A percentile compares a stretch with the other conserved stretches of the same genome.
These are phyloP conservation scores for Tuber magnatum DNA, from an alignment of 495 filamentous ascomycete genomes.

Conservation along the genomic window DNA sequence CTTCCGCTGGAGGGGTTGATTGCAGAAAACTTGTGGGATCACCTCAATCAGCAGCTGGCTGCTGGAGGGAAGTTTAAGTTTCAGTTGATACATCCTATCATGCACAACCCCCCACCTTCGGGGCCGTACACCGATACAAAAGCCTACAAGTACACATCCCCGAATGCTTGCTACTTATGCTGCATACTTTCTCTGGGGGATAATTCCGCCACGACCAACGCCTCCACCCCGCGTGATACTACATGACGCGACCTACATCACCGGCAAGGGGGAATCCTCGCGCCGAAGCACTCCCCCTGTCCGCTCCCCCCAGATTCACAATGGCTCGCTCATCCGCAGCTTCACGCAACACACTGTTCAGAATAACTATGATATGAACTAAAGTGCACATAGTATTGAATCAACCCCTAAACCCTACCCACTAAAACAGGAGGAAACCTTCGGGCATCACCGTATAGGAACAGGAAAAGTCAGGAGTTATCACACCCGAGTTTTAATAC, in stretches of 20 bases:
- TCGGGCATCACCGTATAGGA: background rate
- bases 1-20: no score
- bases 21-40: background rate
- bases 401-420: background rate
- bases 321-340: no score
- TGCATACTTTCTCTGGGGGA: background rate
- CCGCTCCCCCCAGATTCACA: background rate
- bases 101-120: background rate
- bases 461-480: background rate
- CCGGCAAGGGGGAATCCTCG: no score
- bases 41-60: background rate
- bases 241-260: background rate
- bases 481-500: no score
- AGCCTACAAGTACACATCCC: background rate
- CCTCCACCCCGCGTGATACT: background rate
- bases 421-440: background rate
- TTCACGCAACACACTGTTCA: background rate
- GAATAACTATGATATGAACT: background rate
- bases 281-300: no score
- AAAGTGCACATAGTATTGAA: background rate
- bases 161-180: background rate
- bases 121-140: background rate
- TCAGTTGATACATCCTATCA: background rate
- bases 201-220: background rate
- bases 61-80: background rate